phyloP scores from a whole-genome alignment of 2,329 filamentous ascomycete species.

The Zymoseptoria pseudotritici region DNA sequence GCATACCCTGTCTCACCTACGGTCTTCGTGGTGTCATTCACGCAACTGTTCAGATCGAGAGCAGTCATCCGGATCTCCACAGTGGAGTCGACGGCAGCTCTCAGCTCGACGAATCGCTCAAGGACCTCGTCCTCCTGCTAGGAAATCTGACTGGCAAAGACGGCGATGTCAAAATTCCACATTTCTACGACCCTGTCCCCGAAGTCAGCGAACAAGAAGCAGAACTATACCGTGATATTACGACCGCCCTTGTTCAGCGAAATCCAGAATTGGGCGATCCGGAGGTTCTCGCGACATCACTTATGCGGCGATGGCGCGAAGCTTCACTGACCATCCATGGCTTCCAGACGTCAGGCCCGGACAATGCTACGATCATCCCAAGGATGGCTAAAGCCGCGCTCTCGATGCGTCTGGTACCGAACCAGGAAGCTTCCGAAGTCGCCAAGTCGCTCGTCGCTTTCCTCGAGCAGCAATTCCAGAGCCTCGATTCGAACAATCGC shows the following conservation, averaged over 20 bases:
- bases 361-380: constrained; percentile 84
- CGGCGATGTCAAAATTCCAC: constrained; percentile 76
- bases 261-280: constrained; percentile 59
- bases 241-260: constrained; percentile 63
- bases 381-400: constrained; percentile 81
- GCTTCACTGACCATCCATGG: constrained; percentile 90
- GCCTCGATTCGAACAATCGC: constrained; percentile 71
- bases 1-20: constrained; percentile 91
- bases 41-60: constrained; percentile 81
- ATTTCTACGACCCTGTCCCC: constrained; percentile 80
- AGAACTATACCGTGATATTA: constrained; percentile 75
- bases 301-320: constrained; percentile 93
- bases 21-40: constrained; percentile 90
- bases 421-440: constrained; percentile 78
- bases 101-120: constrained; percentile 82
- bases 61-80: constrained; percentile 79
- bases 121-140: constrained; percentile 78
- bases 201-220: constrained; percentile 69
- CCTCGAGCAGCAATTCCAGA: constrained; percentile 62
- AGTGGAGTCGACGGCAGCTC: constrained; percentile 94
- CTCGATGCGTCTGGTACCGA: constrained; percentile 85
- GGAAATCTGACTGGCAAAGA: constrained; percentile 72
- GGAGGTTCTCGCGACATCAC: constrained; percentile 66
- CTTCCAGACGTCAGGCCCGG: constrained; percentile 82
- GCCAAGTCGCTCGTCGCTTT: constrained; percentile 60